Base-by-base conservation (phyloP, 2,329 filamentous ascomycete species). In the Xylaria sp. region DNA sequence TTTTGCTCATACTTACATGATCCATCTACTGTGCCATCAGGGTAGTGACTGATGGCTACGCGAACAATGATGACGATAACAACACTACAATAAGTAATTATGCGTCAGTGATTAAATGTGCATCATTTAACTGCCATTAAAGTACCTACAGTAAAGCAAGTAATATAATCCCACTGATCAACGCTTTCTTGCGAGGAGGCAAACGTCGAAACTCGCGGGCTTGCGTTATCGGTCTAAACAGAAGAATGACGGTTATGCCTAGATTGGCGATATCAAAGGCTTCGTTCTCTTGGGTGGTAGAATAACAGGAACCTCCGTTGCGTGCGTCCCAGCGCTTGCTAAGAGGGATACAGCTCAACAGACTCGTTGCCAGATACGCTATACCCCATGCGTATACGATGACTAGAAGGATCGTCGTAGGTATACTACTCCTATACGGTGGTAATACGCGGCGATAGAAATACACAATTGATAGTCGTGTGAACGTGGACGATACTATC, bases 361-460 rank as follows among this genome's bases (percentile, higher is more conserved):
- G 29, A 17, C 10, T 17, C 9, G 42, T 25, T 22, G 55, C 55
- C 55, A 58, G 10, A 10, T 45, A 45, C 9, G 42, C 55, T 15
- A 58, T 29, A 36, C 55, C 39, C 55, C 55, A 58, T 58, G 42
- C 27, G 29, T 58, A 58, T n/a, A 58, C 39, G n/a, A 58, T 5
- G 27, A 58, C 39, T 10, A 58, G 55, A 17, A 58, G 39, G 42
- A 36, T 36, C n/a, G 25, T 29, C 4, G 55, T 47, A 10, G 42
- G 20, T 58, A 33, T 47, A 5, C 42, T 58, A 3, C 29, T 58
- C 55, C 42, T 45, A 20, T 58, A 47, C n/a, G 39, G 55, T 10
- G 42, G 55, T 31, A 58, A 9, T 36, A 47, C 27, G 42, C 55
- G 55, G n/a, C 55, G 55, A 36, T 58, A 58, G n/a, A 58, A 47